Evolutionary conservation across 2,329 filamentous ascomycete species (phyloP).

Genomic region (Aspergillus pseudotamarii): DNA sequence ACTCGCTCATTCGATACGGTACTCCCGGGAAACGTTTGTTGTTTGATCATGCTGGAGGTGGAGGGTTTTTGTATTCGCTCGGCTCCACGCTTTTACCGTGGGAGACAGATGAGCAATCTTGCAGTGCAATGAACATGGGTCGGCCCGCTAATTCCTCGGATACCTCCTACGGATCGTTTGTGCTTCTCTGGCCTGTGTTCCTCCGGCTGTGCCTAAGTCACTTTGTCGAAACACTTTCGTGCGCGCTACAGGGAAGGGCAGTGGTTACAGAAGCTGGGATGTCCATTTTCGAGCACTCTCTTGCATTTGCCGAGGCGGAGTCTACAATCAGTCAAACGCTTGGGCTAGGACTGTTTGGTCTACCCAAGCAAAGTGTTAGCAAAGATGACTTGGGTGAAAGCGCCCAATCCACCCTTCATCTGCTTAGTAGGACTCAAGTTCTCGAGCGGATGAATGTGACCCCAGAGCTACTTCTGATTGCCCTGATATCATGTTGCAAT

Average conservation of each 20-base stretch:
- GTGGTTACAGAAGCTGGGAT: conserved; percentile 87
- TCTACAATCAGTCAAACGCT: conserved; percentile 80
- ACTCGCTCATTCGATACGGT: conserved; percentile 70
- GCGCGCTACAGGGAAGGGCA: conserved; percentile 80
- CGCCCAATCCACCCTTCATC: conserved; percentile 36
- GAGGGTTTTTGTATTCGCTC: conserved; percentile 70
- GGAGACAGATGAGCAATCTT: conserved; percentile 73
- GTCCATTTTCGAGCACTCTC: conserved; percentile 93
- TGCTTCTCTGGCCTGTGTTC: conserved; percentile 60
- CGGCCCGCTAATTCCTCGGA: conserved; percentile 54
- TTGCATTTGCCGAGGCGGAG: conserved; percentile 95
- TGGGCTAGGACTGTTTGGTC: conserved; percentile 67
- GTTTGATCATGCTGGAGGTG: conserved; percentile 71
- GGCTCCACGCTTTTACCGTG: conserved; percentile 74
- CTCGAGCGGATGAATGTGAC: conserved; percentile 82
- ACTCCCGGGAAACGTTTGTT: conserved; percentile 66
- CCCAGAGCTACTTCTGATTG: conserved; percentile 83
- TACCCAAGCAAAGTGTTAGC: conserved; percentile 47
- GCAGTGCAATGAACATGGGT: conserved; percentile 73
- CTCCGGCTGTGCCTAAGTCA: conserved; percentile 68
- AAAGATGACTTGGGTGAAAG: conserved; percentile 47
- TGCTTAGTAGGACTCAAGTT: conserved; percentile 57
- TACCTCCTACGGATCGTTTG: conserved; percentile 74
- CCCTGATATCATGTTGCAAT: conserved; percentile 84
- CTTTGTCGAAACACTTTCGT: conserved; percentile 85